Evolutionary conservation across 805 yeast species (phyloP), one percentile per base, ranked within the genome.

Genomic region (Grigorovia yakushimaensis): DNA sequence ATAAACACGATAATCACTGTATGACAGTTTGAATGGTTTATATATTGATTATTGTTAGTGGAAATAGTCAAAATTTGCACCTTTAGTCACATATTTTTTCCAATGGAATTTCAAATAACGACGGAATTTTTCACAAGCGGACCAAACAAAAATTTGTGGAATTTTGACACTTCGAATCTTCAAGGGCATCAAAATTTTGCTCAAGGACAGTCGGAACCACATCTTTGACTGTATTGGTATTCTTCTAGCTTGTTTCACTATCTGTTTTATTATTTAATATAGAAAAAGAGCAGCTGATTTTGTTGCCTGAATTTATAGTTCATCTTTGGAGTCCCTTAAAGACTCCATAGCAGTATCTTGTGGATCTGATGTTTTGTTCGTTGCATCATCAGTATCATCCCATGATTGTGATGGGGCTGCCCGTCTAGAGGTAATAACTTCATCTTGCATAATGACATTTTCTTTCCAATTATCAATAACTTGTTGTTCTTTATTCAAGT

Each of bases 381-480:
- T n/a, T n/a, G n/a, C n/a, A n/a, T n/a, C n/a, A 1, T 36, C 41
- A 13, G 27, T 24, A 15, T 24, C 36, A 17, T 41, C 43, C 66
- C 64, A 62, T n/a, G 66, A 52, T 37, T 56, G 64, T 2, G 64
- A 52, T 30, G 65, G 65, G 37, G 57, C 60, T 4, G 61, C 53
- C 43, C 67, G 61, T 51, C 67, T 75, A 30, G 85, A 84, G 48
- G 72, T 71, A 44, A 71, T 60, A 30, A 76, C 61, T 62, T 76
- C 75, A 18, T 94, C 81, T 53, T 75, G 75, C 59, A 77, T 81
- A 30, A 71, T 66, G 13, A 95, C 96, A 49, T 79, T 78, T 45
- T 64, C 69, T 55, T 77, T 79, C 95, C 96, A 91, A 51, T 75
- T 71, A 49, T 79, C 83, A 45, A 91, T 74, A 39, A 76, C 74